Evolutionary conservation across 306 rosid genomes (phyloP), one percentile per base, ranked within the genome.

Genomic region (Castanospermum australe): DNA sequence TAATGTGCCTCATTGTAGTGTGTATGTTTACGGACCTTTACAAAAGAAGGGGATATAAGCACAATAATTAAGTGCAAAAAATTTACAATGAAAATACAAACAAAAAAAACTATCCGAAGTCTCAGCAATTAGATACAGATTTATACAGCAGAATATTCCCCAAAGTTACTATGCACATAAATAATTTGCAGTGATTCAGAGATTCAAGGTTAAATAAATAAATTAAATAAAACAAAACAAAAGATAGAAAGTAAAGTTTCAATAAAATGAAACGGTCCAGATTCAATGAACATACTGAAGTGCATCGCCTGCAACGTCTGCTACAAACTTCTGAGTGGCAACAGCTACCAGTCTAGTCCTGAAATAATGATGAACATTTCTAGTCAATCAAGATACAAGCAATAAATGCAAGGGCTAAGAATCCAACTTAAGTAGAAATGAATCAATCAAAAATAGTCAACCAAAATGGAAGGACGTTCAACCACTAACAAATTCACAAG

Each of bases 261-360:
- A 57, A 59, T 71, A 3, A 54, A 21, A 45, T n/a, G n/a, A 50
- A 20, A 11, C 10, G 11, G 10, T n/a, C n/a, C n/a, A 25, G 76
- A 33, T 17, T 55, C 78, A 56, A 64, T 41, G 30, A 77, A 78
- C 90, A 79, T 90, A 89, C 94, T 78, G 89, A 71, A 90, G 94
- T 51, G 93, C 92, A 78, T 89, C 91, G 18, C 84, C 90, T 15
- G 96, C 96, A 78, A 93, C 92, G 83, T 91, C 97, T 30, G 92
- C 93, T 35, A 93, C 96, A 85, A 93, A 93, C 84, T 90, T 93
- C 86, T 93, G 96, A 6, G 94, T 89, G 66, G 97, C 97, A 77
- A 90, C 94, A 61, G 94, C 97, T 47, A 93, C 96, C 66, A 90
- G 79, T 77, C 97, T 88, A 71, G 90, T 89, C 86, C 96, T 93